Evolutionary conservation across 148 eudicot genomes (phyloP).

Genomic region (Suaeda aralocaspica): DNA sequence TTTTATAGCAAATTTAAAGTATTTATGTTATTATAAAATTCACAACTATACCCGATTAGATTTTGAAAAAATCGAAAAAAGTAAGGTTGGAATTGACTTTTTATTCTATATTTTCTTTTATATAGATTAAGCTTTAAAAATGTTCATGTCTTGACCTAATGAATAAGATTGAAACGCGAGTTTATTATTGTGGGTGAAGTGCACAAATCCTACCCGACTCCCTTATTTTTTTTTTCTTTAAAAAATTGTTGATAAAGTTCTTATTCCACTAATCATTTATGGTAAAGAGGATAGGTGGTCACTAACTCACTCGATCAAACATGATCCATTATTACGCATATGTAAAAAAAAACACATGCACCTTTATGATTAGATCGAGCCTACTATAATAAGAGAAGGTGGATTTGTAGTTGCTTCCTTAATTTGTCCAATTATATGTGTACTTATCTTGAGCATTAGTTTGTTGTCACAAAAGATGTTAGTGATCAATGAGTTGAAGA

Average conservation of each 20-base stretch:
- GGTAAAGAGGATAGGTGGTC: background rate
- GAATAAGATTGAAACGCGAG: too few relatives aligned
- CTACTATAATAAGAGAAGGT: background rate
- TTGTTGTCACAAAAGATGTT: slow-evolving; percentile 12
- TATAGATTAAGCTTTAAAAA: too few relatives aligned
- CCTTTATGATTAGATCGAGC: background rate
- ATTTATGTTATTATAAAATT: background rate
- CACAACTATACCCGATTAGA: background rate
- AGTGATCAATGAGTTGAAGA: background rate
- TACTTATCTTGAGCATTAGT: background rate
- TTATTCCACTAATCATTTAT: background rate
- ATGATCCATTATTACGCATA: slow-evolving; percentile 13
- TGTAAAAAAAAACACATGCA: slow-evolving; percentile 13
- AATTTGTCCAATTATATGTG: background rate
- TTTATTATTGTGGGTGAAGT: too few relatives aligned
- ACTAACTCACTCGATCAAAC: background rate
- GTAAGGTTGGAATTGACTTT: too few relatives aligned
- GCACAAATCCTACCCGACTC: too few relatives aligned
- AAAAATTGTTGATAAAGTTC: too few relatives aligned
- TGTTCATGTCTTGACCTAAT: too few relatives aligned
- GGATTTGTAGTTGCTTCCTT: slow-evolving; percentile 14
- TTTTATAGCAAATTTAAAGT: background rate
- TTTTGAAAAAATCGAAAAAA: too few relatives aligned
- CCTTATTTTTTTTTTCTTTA: background rate
- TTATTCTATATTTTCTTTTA: too few relatives aligned